phyloP scores from a whole-genome alignment of 495 filamentous ascomycete species.

The Xeromyces bisporus region DNA sequence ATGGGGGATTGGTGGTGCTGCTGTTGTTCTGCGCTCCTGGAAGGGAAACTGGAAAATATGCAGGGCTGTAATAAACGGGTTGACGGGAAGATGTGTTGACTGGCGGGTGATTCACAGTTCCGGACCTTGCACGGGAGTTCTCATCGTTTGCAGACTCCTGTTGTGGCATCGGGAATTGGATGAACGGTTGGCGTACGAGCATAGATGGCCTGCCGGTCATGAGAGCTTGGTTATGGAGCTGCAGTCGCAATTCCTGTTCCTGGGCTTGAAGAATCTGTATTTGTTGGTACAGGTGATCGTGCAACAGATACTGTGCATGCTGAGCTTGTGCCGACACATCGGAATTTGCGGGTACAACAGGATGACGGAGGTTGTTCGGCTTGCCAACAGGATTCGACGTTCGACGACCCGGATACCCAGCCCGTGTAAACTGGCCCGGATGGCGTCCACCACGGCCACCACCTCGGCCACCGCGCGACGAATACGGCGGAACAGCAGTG shows the following conservation, averaged over 20 bases:
- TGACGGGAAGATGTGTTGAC: conserved; percentile 29
- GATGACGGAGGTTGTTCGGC: conserved; percentile 18
- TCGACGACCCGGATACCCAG: conserved; percentile 29
- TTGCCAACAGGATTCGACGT: conserved; percentile 35
- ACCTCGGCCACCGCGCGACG: conserved; percentile 31
- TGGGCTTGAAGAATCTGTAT: conserved; percentile 50
- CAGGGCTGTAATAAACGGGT: conserved; percentile 31
- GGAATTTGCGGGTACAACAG: conserved; percentile 15
- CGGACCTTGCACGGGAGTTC: conserved; percentile 23
- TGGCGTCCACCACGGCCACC: conserved; percentile 42
- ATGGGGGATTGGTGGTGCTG: conserved; percentile 44
- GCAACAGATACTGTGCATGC: conserved; percentile 34
- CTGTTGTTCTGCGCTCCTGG: conserved; percentile 29
- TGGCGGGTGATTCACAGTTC: conserved; percentile 31
- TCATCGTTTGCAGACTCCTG: conserved; percentile 25
- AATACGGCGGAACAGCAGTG: conserved; percentile 32
- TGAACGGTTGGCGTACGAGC: conserved; percentile 30
- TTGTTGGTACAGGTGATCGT: conserved; percentile 44
- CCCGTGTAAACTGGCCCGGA: conserved; percentile 26
- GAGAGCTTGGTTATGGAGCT: conserved; percentile 41
- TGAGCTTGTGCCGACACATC: conserved; percentile 33
- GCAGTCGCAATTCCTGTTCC: conserved; percentile 43
- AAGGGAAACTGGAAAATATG: conserved; percentile 27
- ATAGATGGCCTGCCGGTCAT: conserved; percentile 33
- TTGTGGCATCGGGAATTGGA: conserved; percentile 26